Conservation (phyloP, 2,329 filamentous ascomycete genomes). For the Alternaria longipes region DNA sequence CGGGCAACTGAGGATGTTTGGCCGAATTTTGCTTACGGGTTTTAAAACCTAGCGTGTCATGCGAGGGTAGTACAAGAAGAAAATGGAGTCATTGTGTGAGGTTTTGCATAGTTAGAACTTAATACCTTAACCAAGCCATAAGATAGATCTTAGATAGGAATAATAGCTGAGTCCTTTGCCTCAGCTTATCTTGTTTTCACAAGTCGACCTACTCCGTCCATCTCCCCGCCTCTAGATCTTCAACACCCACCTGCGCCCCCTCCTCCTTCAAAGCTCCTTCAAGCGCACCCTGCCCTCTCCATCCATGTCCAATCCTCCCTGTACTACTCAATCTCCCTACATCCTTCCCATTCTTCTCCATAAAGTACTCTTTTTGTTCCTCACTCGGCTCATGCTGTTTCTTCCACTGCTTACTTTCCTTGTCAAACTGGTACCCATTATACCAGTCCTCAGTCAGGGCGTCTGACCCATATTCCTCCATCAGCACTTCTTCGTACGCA, state of each 20-base stretch:
- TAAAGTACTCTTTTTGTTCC: conserved; percentile 1
- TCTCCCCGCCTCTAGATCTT: neutral
- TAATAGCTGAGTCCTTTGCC: neutral
- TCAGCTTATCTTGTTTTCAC: neutral
- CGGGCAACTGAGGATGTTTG: neutral
- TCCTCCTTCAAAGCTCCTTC: neutral
- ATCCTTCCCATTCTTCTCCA: conserved; percentile 7
- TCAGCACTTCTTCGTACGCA: conserved; percentile 63
- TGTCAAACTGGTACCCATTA: conserved; percentile 55
- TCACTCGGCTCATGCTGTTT: neutral
- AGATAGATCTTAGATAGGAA: neutral
- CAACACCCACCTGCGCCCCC: neutral
- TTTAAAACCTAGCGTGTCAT: neutral
- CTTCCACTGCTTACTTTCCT: conserved; percentile 39
- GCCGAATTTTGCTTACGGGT: neutral
- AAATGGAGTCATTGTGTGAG: neutral
- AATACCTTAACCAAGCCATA: neutral
- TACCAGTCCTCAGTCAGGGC: conserved; percentile 59
- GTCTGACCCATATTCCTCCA: conserved; percentile 63
- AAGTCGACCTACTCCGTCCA: neutral
- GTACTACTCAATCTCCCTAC: conserved; percentile 3
- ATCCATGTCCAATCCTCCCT: conserved; percentile 3
- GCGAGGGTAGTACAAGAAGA: neutral
- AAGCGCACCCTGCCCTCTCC: conserved; percentile 2
- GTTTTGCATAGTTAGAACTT: neutral